Base-by-base conservation (phyloP, 2,329 filamentous ascomycete genomes). In the Sporothrix protearum region DNA sequence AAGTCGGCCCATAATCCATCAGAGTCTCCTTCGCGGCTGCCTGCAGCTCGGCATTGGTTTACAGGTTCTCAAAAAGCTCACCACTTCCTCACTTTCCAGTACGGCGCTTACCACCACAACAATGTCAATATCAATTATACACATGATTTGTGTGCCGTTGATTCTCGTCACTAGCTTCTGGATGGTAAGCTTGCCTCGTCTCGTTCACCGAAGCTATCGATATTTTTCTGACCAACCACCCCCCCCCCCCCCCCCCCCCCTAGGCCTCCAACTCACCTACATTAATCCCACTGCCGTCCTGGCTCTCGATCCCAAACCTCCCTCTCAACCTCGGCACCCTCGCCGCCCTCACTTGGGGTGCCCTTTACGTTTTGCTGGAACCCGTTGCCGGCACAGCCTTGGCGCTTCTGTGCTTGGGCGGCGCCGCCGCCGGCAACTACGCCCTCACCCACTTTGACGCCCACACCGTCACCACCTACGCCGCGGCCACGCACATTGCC, bases 291-390 rank as follows among this genome's bases (percentile, higher is more conserved):
- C 84, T 89, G 16, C 92, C 92, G 25, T 83, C 85, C 73, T 91
- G 87, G 83, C 86, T 92, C 42, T 91, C 88, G 39, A 83, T 88
- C 30, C 89, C 90, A 39, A 88, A 92, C 77, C 87, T 91, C 74
- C 85, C 86, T 33, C 87, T 89, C 72, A 94, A 89, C 75, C 82
- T 89, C 57, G 88, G 87, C 74, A 93, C 88, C 14, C 87, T 92
- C 71, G 82, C 83, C 59, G 88, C 89, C 45, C 85, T 88, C 69
- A 78, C 90, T 36, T 97, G 96, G 81, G 87, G 91, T 49, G 86
- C 86, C 1, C 87, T 97, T 71, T 99, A 98, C 79, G 86, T 98
- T 64, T 87, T 99, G 28, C 90, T 99, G 78, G 96, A 99, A 79
- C 96, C 96, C 0, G 93, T 98, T 0, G 96, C 96, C 12, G 96